Conservation (phyloP, 2,329 filamentous ascomycete genomes). For the Penicillium sp. region DNA sequence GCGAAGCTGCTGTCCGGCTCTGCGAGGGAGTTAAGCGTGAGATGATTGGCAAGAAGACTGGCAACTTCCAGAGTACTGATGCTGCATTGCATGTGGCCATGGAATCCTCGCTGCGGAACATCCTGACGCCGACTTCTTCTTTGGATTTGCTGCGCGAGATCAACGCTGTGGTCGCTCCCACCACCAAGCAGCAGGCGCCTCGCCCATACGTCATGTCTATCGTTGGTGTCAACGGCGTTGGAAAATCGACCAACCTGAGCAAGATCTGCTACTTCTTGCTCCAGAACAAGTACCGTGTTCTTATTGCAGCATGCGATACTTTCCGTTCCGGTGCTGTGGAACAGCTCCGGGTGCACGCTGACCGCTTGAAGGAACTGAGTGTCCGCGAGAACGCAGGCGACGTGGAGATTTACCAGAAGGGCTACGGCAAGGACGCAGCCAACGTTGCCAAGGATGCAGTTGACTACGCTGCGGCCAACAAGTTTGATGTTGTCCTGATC, state of each 20-base stretch:
- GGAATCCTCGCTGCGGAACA: slow-evolving; percentile 89
- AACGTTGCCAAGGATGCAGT: slow-evolving; percentile 94
- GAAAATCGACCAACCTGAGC: slow-evolving; percentile 95
- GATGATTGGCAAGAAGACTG: slow-evolving; percentile 85
- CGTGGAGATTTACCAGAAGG: slow-evolving; percentile 93
- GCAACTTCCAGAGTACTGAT: slow-evolving; percentile 85
- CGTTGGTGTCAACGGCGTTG: slow-evolving; percentile 96
- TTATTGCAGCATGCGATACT: slow-evolving; percentile 92
- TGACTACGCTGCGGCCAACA: slow-evolving; percentile 68
- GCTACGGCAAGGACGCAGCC: slow-evolving; percentile 96
- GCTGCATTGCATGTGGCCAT: slow-evolving; percentile 80
- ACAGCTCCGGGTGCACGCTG: slow-evolving; percentile 91
- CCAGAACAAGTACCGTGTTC: slow-evolving; percentile 93
- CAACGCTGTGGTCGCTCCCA: slow-evolving; percentile 69
- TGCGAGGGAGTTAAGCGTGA: slow-evolving; percentile 91
- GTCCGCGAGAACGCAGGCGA: slow-evolving; percentile 74
- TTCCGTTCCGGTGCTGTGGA: slow-evolving; percentile 97
- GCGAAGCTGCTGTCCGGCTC: slow-evolving; percentile 85
- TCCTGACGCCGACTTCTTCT: slow-evolving; percentile 92
- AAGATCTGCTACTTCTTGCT: slow-evolving; percentile 98
- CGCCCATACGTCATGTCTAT: slow-evolving; percentile 97
- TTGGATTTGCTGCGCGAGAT: slow-evolving; percentile 94
- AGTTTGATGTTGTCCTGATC: slow-evolving; percentile 91
- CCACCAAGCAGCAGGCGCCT: slow-evolving; percentile 61
- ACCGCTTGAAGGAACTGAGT: slow-evolving; percentile 86